Percentiles rank a stretch among this genome's conserved stretches.
These are phyloP conservation scores for Boletus insuetus DNA, from an alignment of 768 basidiomycete species.

Conservation along the genomic window DNA sequence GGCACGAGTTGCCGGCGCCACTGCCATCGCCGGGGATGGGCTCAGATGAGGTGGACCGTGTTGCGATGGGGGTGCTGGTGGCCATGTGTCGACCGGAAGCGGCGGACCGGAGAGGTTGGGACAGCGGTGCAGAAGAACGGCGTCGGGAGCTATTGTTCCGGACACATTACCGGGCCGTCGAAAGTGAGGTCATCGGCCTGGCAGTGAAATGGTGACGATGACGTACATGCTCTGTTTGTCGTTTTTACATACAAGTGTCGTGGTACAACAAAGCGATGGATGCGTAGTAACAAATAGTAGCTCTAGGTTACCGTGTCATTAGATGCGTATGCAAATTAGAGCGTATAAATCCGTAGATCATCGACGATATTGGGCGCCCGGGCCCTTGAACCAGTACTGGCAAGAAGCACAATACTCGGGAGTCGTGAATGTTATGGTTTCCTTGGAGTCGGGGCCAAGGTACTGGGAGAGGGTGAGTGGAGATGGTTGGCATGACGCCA, in stretches of 20 bases:
- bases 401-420: conserved; percentile 56
- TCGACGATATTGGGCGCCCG: conserved; percentile 39
- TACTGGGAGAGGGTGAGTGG: conserved; percentile 37
- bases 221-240: conserved; percentile 4
- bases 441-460: conserved; percentile 65
- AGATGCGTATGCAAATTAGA: conserved; percentile 15
- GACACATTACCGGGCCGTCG: conserved; percentile 82
- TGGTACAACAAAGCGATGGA: conserved; percentile 23
- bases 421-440: conserved; percentile 52
- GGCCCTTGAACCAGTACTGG: conserved; percentile 55
- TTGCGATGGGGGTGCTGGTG: conserved; percentile 38
- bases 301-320: conserved; percentile 30
- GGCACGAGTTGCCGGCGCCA: conserved; percentile 53
- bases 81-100: conserved; percentile 40
- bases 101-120: conserved; percentile 28
- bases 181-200: conserved; percentile 77
- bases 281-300: conserved; percentile 21
- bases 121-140: conserved; percentile 39
- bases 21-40: conserved; percentile 38
- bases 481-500: neutral
- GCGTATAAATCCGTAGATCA: conserved; percentile 14
- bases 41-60: conserved; percentile 21
- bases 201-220: conserved; percentile 66
- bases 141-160: conserved; percentile 52
- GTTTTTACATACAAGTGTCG: conserved; percentile 15